Conservation (phyloP, 2,329 filamentous ascomycete genomes). For the Stachybotrys echinatus region DNA sequence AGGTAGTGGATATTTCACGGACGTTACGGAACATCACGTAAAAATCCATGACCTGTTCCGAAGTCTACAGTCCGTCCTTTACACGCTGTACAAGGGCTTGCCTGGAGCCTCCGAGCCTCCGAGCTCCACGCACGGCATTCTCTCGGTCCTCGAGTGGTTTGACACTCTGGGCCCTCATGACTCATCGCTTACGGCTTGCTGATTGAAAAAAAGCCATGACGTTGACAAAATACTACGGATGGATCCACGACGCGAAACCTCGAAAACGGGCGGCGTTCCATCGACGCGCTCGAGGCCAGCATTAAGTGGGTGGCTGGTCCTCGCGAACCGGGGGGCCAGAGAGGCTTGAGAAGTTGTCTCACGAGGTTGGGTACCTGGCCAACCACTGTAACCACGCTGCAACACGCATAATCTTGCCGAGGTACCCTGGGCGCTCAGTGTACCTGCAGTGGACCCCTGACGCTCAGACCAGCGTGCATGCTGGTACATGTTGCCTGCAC, state of each 20-base stretch:
- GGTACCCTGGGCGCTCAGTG: no score
- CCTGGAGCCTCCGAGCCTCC: neutral
- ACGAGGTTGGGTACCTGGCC: neutral
- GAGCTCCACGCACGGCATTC: neutral
- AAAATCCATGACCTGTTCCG: no score
- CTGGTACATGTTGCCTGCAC: no score
- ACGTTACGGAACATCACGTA: no score
- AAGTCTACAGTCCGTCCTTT: no score
- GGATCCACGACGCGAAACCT: neutral
- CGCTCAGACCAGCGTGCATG: conserved; percentile 6
- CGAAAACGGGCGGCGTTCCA: neutral
- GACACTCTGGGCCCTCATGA: no score
- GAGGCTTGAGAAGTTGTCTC: neutral
- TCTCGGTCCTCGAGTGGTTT: no score
- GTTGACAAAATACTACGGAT: neutral
- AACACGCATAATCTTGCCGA: no score
- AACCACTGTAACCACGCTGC: no score
- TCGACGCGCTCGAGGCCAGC: neutral
- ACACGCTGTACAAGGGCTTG: no score
- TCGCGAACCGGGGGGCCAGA: no score
- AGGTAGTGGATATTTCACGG: no score
- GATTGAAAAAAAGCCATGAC: neutral
- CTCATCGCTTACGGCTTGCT: neutral
- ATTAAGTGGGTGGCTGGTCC: neutral
- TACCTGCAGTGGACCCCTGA: neutral